Evolutionary conservation across 768 basidiomycete genomes (phyloP).

Genomic region (Megacollybia marginata): DNA sequence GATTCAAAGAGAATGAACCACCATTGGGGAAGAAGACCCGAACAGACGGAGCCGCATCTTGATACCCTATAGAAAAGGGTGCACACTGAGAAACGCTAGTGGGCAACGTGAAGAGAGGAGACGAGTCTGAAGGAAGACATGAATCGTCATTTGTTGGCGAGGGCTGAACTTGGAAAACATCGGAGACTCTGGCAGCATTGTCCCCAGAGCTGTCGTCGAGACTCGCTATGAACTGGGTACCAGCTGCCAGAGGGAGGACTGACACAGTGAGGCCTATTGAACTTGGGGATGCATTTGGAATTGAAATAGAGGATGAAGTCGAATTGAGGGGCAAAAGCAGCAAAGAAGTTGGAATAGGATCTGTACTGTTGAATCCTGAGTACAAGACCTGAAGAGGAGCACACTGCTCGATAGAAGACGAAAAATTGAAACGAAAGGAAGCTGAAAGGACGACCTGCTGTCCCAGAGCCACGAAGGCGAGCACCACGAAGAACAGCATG

Average conservation of each 20-base stretch:
- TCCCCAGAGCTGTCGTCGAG: conserved; percentile 40
- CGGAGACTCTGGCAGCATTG: conserved; percentile 35
- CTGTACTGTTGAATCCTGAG: conserved; percentile 22
- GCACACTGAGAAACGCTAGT: conserved; percentile 38
- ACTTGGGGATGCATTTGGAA: conserved; percentile 29
- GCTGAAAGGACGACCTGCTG: conserved; percentile 33
- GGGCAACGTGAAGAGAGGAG: conserved; percentile 24
- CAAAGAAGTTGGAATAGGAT: conserved; percentile 34
- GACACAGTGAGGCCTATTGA: conserved; percentile 36
- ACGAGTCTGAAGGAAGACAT: conserved; percentile 26
- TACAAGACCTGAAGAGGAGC: conserved; percentile 40
- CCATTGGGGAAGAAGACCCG: conserved; percentile 31
- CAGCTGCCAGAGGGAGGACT: conserved; percentile 44
- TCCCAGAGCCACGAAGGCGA: conserved; percentile 25
- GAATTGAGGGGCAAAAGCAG: conserved; percentile 48
- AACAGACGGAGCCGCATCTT: conserved; percentile 28
- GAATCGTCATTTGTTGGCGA: conserved; percentile 29
- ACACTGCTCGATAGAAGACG: conserved; percentile 42
- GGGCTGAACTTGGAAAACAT: conserved; percentile 36
- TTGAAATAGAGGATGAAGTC: conserved; percentile 39
- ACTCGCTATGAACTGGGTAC: conserved; percentile 46
- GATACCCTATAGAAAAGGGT: conserved; percentile 36
- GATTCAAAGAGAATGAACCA: conserved; percentile 19
- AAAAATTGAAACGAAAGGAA: conserved; percentile 30
- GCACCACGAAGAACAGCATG: conserved; percentile 14